Evolutionary conservation across 352 stramenopile genomes (phyloP).

Genomic region (Globisporangium camurandrum): DNA sequence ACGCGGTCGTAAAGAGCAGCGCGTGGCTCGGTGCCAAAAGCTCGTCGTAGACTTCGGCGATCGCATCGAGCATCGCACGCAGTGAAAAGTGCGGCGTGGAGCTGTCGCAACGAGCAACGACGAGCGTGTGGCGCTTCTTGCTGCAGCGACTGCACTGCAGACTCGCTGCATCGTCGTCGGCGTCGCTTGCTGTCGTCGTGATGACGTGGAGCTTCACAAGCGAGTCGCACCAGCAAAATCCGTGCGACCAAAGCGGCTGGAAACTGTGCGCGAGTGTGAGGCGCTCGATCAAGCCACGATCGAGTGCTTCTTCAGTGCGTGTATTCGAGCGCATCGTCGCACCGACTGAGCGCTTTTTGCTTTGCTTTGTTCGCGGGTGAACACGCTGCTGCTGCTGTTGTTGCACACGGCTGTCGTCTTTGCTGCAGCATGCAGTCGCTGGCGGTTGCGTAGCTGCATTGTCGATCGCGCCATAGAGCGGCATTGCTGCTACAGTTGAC

Average conservation of each 20-base stretch:
- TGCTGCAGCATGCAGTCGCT: not conserved
- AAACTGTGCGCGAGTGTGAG: conserved; percentile 41
- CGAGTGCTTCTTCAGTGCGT: conserved; percentile 6
- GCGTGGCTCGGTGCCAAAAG: conserved; percentile 28
- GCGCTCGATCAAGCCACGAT: conserved; percentile 21
- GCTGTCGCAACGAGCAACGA: conserved; percentile 13
- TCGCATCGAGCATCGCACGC: conserved; percentile 38
- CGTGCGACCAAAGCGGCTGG: conserved; percentile 37
- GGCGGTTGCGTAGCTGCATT: too few relatives aligned
- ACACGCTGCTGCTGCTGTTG: not conserved
- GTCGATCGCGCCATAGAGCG: not conserved
- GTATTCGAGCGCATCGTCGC: conserved; percentile 6
- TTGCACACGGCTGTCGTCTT: not conserved
- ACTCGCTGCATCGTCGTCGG: not conserved
- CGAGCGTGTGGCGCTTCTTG: conserved; percentile 26
- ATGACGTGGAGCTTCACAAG: conserved; percentile 17
- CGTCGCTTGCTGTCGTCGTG: conserved; percentile 16
- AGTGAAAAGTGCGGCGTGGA: conserved; percentile 53
- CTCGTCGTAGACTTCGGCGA: conserved; percentile 44
- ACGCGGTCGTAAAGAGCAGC: conserved; percentile 36
- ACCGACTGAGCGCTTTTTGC: conserved; percentile 3
- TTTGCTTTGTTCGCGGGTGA: not conserved
- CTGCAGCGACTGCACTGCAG: conserved; percentile 17
- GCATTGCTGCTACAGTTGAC: too few relatives aligned
- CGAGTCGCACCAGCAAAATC: conserved; percentile 43